Percentiles rank a stretch among this genome's conserved stretches.
Evolutionary conservation across 78 protist species (phyloP).

Genomic region (Dictyostelium citrinum): DNA sequence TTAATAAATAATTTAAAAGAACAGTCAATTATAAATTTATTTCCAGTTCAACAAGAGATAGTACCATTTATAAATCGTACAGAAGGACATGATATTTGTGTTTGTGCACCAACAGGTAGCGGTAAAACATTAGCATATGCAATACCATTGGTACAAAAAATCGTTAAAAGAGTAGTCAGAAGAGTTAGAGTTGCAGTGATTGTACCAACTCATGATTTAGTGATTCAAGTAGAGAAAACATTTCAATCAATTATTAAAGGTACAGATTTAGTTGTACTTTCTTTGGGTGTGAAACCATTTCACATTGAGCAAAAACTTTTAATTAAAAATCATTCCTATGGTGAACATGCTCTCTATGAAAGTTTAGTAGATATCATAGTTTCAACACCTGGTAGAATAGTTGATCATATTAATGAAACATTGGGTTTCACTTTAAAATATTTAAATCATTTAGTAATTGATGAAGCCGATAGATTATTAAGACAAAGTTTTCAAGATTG

Average conservation of each 20-base stretch:
- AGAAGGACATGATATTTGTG: constrained; percentile 86
- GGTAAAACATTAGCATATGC: constrained; percentile 94
- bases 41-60: constrained; percentile 72
- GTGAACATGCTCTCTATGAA: constrained; percentile 13
- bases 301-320: constrained; percentile 29
- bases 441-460: constrained; percentile 85
- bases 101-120: constrained; percentile 92
- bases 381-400: constrained; percentile 95
- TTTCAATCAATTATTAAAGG: constrained; percentile 31
- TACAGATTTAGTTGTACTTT: constrained; percentile 38
- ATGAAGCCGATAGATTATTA: constrained; percentile 91
- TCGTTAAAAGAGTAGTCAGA: constrained; percentile 33
- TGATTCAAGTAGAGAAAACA: constrained; percentile 52
- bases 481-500: constrained; percentile 62
- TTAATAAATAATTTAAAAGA: constrained; percentile 17
- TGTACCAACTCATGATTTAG: constrained; percentile 74
- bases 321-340: constrained; percentile 21
- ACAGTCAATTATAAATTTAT: background rate
- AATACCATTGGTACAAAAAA: constrained; percentile 89
- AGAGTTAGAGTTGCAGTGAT: constrained; percentile 41
- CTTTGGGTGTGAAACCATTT: constrained; percentile 42
- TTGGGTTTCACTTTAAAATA: constrained; percentile 76
- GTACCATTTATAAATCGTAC: constrained; percentile 61
- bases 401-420: constrained; percentile 90
- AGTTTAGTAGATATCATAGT: constrained; percentile 86